phyloP scores from a whole-genome alignment of 331 rosid species.

The Phaseolus coccineus region DNA sequence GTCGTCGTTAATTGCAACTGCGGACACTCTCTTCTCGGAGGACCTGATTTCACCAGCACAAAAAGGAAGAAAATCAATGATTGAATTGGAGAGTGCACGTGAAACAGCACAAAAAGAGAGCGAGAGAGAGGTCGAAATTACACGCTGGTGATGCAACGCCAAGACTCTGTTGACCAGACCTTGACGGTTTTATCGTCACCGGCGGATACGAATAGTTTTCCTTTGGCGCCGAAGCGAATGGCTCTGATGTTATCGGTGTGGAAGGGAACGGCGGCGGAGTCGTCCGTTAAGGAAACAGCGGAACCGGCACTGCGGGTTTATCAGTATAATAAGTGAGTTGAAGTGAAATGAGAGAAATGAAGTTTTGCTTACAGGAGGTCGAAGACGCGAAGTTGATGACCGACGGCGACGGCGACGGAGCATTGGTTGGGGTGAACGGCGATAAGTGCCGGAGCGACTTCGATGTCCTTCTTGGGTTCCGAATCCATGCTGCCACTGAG shows the following conservation, averaged over 20 bases:
- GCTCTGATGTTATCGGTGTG: slow-evolving; percentile 86
- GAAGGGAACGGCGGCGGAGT: slow-evolving; percentile 43
- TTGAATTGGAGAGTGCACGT: background rate
- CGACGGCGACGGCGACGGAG: slow-evolving; percentile 75
- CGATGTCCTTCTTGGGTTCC: slow-evolving; percentile 56
- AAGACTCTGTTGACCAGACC: slow-evolving; percentile 81
- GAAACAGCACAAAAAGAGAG: background rate
- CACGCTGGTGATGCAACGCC: slow-evolving; percentile 82
- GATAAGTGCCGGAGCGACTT: slow-evolving; percentile 90
- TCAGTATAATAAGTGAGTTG: background rate
- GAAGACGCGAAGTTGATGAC: slow-evolving; percentile 86
- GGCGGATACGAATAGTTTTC: slow-evolving; percentile 83
- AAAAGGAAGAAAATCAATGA: slow-evolving; percentile 5
- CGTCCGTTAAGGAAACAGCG: slow-evolving; percentile 65
- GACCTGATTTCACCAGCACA: slow-evolving; percentile 47
- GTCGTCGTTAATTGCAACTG: slow-evolving; percentile 75
- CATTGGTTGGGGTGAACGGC: slow-evolving; percentile 73
- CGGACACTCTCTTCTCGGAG: slow-evolving; percentile 89
- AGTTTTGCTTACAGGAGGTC: slow-evolving; percentile 61
- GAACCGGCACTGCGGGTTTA: slow-evolving; percentile 56
- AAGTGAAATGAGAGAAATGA: background rate
- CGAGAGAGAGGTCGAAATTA: slow-evolving; percentile 25
- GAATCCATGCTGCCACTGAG: slow-evolving; percentile 39
- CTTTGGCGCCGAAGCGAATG: slow-evolving; percentile 71
- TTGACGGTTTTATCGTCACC: slow-evolving; percentile 92